Conservation (phyloP, 1,139 yeast species). For the Geotrichum macrosporum region DNA sequence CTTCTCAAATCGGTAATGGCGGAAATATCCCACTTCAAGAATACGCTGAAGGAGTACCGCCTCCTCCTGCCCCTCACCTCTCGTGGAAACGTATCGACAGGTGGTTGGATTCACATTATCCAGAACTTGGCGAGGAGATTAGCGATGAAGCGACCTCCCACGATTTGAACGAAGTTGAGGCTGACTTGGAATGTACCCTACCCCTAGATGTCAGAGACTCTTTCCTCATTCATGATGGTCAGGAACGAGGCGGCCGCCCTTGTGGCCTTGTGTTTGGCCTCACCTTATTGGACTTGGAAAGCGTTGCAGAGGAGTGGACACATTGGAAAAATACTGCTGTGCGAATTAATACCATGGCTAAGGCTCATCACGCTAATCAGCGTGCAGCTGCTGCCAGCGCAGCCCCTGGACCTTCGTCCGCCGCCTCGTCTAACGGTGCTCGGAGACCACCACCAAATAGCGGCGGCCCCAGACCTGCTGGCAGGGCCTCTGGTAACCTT, state of each 20-base stretch:
- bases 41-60: constrained; percentile 50
- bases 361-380: constrained; percentile 23
- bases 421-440: constrained; percentile 5
- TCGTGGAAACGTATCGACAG: constrained; percentile 71
- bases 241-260: constrained; percentile 69
- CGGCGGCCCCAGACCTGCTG: constrained; percentile 10
- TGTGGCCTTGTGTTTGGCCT: constrained; percentile 72
- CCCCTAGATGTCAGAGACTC: constrained; percentile 76
- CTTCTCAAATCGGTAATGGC: constrained; percentile 37
- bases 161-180: constrained; percentile 72
- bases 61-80: constrained; percentile 64
- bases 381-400: constrained; percentile 20
- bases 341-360: constrained; percentile 29
- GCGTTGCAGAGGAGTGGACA: constrained; percentile 62
- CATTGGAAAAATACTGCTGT: constrained; percentile 69
- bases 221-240: constrained; percentile 75
- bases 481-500: constrained; percentile 18
- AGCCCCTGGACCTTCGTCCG: constrained; percentile 21
- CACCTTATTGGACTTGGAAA: constrained; percentile 65
- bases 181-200: constrained; percentile 59
- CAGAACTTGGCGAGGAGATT: constrained; percentile 71
- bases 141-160: constrained; percentile 68
- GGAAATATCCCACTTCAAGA: constrained; percentile 47
- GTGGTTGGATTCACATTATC: constrained; percentile 74
- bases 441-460: constrained; percentile 11